Base-by-base conservation (phyloP, 768 basidiomycete genomes). In the Lactifluus piperatus region DNA sequence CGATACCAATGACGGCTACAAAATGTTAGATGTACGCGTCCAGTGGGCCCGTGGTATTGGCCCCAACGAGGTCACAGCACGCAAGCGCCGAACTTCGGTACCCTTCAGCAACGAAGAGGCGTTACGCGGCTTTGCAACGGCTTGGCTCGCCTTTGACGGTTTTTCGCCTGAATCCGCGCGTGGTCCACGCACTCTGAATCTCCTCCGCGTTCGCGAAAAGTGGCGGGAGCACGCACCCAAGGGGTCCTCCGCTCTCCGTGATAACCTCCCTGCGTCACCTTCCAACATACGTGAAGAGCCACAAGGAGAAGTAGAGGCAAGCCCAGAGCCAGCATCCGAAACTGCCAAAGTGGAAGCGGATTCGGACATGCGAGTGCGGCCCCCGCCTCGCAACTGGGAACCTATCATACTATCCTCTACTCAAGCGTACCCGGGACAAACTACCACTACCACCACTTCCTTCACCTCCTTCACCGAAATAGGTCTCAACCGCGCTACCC, bases 131-230 rank as follows among this genome's bases (percentile, higher is more conserved):
- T 55, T 60, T 20, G 54, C 60, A 18, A 14, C 22, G 2, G 45
- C 50, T 27, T 61, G 60, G 60, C 54, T 61, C 55, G 60, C 49
- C 43, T 61, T 61, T 47, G 54, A 52, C 29, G 60, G 60, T 16
- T 61, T 61, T 37, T 56, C 60, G 1, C 48, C 54, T 5, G 58
- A 60, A 14, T 49, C 58, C 16, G 48, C 58, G n/a, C 58, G 58
- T 0, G 58, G 58, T 20, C 13, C 54, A 3, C 41, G 55, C 27
- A 60, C 58, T 3, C 48, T 47, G 8, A 50, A 55, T 37, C 58
- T 60, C 20, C 18, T 50, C n/a, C 58, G 54, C 34, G 58, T 43
- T 1, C 58, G 43, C 54, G 34, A 55, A 60, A 60, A 55, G 16
- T 60, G 58, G 58, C 54, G 32, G 20, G 27, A 13, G 4, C 7